Evolutionary conservation across 306 rosid genomes (phyloP).

Genomic region (Lathyrus sativus): DNA sequence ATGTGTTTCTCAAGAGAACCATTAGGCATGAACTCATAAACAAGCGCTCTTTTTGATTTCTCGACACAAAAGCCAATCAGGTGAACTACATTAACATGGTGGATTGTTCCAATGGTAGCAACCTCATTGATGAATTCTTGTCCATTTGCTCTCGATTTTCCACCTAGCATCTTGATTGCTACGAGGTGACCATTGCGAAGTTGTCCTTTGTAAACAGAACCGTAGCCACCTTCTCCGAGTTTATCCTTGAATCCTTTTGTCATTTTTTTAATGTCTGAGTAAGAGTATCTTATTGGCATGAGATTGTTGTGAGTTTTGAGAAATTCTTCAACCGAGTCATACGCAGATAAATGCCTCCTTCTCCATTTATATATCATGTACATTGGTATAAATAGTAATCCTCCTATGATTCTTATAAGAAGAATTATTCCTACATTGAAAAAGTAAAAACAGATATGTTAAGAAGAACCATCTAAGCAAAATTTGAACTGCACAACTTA

Average conservation of each 20-base stretch:
- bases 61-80: conserved; percentile 41
- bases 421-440: conserved; percentile 21
- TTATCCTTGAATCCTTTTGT: conserved; percentile 38
- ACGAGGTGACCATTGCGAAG: conserved; percentile 33
- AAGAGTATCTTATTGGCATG: conserved; percentile 40
- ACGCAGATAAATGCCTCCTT: conserved; percentile 37
- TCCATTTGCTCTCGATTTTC: conserved; percentile 35
- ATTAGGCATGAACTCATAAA: conserved; percentile 39
- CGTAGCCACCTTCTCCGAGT: conserved; percentile 49
- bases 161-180: conserved; percentile 40
- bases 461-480: neutral
- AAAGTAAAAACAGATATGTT: neutral
- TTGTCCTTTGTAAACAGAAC: conserved; percentile 41
- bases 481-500: neutral
- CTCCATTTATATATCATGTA: conserved; percentile 39
- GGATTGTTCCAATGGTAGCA: conserved; percentile 45
- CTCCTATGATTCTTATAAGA: conserved; percentile 15
- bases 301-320: conserved; percentile 37
- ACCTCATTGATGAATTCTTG: conserved; percentile 48
- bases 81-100: conserved; percentile 40
- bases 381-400: neutral
- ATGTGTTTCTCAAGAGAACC: conserved; percentile 41
- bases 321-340: conserved; percentile 34
- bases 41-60: conserved; percentile 38
- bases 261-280: conserved; percentile 34